Conservation (phyloP, 768 basidiomycete species). For the Macrolepiota albuminosa region DNA sequence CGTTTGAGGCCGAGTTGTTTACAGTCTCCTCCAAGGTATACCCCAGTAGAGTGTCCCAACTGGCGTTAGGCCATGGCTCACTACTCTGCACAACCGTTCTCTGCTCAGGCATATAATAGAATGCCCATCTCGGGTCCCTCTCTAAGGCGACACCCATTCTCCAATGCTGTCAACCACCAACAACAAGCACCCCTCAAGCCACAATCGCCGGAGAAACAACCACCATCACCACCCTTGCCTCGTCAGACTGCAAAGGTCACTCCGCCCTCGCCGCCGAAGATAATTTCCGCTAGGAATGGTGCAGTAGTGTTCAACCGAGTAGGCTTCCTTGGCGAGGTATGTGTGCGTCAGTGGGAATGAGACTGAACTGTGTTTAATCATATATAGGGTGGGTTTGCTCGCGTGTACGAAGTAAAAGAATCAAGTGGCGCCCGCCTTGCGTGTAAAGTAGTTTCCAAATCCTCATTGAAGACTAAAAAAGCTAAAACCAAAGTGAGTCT, state of each 20-base stretch:
- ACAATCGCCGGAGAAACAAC: slow-evolving; percentile 27
- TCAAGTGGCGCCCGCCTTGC: slow-evolving; percentile 59
- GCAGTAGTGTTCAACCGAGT: slow-evolving; percentile 60
- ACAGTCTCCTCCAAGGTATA: slow-evolving; percentile 4
- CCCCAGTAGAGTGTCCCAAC: slow-evolving; percentile 3
- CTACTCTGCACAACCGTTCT: slow-evolving; percentile 22
- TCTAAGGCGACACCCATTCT: slow-evolving; percentile 25
- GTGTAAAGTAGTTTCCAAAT: slow-evolving; percentile 94
- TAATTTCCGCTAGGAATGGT: slow-evolving; percentile 64
- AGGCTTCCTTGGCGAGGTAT: slow-evolving; percentile 86
- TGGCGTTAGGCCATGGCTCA: slow-evolving; percentile 31
- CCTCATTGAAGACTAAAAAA: slow-evolving; percentile 90
- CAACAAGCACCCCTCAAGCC: slow-evolving; percentile 18
- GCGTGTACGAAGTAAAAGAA: slow-evolving; percentile 94
- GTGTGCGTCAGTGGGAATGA: slow-evolving; percentile 22
- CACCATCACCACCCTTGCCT: slow-evolving; percentile 63
- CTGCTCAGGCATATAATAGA: slow-evolving; percentile 18
- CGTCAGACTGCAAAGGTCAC: slow-evolving; percentile 80
- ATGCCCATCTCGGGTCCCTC: slow-evolving; percentile 23
- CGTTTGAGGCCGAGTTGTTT: background rate
- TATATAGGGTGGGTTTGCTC: slow-evolving; percentile 82
- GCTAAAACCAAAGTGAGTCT: slow-evolving; percentile 85
- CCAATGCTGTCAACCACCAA: slow-evolving; percentile 27
- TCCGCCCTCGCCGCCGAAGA: slow-evolving; percentile 75
- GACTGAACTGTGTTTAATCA: background rate